Base-by-base conservation (phyloP, 768 basidiomycete genomes). In the Exidia glandulosa region DNA sequence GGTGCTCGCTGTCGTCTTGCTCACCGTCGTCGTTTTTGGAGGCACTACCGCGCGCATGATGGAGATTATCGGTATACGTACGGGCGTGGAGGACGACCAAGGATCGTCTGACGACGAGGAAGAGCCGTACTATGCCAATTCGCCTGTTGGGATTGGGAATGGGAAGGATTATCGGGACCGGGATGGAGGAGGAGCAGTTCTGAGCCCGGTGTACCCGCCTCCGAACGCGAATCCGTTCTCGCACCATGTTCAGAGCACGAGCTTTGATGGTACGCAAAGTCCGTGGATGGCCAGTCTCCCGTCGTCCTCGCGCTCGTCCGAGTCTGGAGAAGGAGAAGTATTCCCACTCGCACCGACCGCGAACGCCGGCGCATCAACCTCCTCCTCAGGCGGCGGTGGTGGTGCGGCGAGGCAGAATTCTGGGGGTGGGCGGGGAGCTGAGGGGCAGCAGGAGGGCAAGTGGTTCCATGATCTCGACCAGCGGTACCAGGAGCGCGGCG, bases 11-110 rank as follows among this genome's bases (percentile, higher is more conserved):
- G 93, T 96, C 10, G 95, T 98, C 29, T 92, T 99, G 47, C 77
- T 97, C 57, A 96, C 95, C 1, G 94, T 98, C 33, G 73, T 98
- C 59, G 74, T 96, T 34, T 98, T 99, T 65, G 96, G 96, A 0
- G 95, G 96, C 2, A 97, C 96, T n/a, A 95, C 95, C 0, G 85
- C 90, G 13, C 79, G 93, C 56, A 98, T 99, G 96, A 78, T 99
- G 31, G 95, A 97, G 68, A 85, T 97, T 9, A 79, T 97, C n/a
- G 95, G 96, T 0, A 96, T 99, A 63, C 76, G 91, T 12, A 94
- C 91, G 0, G 94, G 94, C 0, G 90, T 99, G 0, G 94, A 95
- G 66, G 95, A 98, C 65, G 94, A 94, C 30, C 91, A 80, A 2
- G 93, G 78, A 36, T 78, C 77, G 57, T 70, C 69, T 25, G 74